Evolutionary conservation across 2,329 filamentous ascomycete species (phyloP), one percentile per base, ranked within the genome.

Genomic region (Pseudogymnoascus sp.): DNA sequence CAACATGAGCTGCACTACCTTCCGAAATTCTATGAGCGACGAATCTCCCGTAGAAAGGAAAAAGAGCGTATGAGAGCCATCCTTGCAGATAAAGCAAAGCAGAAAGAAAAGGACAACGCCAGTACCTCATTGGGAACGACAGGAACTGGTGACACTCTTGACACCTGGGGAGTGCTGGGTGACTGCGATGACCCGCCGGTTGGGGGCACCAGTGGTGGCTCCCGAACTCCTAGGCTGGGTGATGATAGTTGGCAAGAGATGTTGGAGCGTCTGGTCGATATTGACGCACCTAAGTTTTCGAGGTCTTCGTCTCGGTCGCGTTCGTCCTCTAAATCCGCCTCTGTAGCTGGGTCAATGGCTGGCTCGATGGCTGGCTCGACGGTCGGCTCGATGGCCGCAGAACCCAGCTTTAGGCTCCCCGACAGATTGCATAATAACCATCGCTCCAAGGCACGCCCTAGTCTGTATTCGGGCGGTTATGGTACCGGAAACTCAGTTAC

Each of bases 1-100:
- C 37, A 37, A 9, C 23, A 53, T 31, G 63, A 64, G 8, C n/a
- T 56, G 9, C 16, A 49, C 6, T 25, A 56, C 5, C 60, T 64
- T 5, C 63, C 63, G 5, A 23, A 21, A 2, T 31, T 63, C 3
- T 63, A 62, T 37, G 49, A 36, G n/a, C 23, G 37, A n/a, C 37
- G 21, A 56, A 3, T 49, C 16, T 43, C 14, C 2, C 40, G 37
- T 5, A 25, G 18, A 5, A 38, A 31, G 14, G 36, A 60, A 16
- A 60, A 40, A 6, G 18, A 60, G 36, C 59, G 59, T 5, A 40
- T 56, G 49, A 36, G 49, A 34, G 49, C 49, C 28, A 56, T 56
- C 1, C 28, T 56, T 36, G 49, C 49, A 5, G 49, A 36, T 11
- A 56, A 21, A 21, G 49, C 28, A 18, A 60, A 16, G n/a, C 21